Percentiles rank a stretch among this genome's conserved stretches.
Evolutionary conservation across 257 asterid genomes (phyloP).

Genomic region (Penstemon barbatus): DNA sequence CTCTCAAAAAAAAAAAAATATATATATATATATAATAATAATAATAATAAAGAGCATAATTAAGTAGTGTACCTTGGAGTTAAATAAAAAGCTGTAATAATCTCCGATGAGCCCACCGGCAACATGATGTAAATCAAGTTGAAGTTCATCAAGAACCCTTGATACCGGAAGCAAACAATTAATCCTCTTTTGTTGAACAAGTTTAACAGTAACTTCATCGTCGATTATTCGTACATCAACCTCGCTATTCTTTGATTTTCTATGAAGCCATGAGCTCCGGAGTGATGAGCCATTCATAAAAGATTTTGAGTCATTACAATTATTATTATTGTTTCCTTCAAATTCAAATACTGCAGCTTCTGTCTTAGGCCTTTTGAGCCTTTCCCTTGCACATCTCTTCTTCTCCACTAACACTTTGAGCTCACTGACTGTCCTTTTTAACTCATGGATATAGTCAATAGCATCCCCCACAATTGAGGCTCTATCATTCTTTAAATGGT

Average conservation of each 20-base stretch:
- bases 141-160: conserved; percentile 78
- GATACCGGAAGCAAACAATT: conserved; percentile 74
- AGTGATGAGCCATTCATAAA: conserved; percentile 44
- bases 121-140: conserved; percentile 85
- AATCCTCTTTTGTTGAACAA: conserved; percentile 86
- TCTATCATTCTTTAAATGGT: conserved; percentile 49
- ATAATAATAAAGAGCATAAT: neutral
- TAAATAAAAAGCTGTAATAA: conserved; percentile 73
- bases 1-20: too few species aligned
- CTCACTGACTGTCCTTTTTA: conserved; percentile 62
- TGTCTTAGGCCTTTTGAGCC: conserved; percentile 62
- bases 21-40: too few species aligned
- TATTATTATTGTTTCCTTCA: conserved; percentile 23
- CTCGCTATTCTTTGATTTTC: conserved; percentile 75
- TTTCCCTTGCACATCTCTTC: conserved; percentile 68
- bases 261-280: conserved; percentile 88
- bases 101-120: conserved; percentile 94
- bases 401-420: conserved; percentile 57
- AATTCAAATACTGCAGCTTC: conserved; percentile 29
- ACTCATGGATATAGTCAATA: conserved; percentile 63
- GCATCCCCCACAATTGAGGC: conserved; percentile 70
- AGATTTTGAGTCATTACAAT: conserved; percentile 28
- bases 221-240: conserved; percentile 81
- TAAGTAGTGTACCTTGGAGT: conserved; percentile 61
- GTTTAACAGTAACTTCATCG: conserved; percentile 81